Evolutionary conservation across 768 basidiomycete genomes (phyloP).

Genomic region (Pleurotus sapidus): DNA sequence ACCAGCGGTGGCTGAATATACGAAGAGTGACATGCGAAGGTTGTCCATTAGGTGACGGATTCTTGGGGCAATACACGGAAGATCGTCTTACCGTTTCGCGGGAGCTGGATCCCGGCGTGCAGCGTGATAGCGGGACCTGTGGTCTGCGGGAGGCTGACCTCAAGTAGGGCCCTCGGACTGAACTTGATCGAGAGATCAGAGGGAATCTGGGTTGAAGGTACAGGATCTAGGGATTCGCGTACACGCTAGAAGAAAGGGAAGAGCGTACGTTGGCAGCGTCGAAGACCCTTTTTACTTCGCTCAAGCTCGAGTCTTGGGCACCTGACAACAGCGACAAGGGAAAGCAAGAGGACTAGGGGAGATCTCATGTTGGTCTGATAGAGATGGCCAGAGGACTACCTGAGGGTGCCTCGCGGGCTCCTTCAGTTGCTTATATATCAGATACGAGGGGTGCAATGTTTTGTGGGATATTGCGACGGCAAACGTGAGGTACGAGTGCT

Average conservation of each 20-base stretch:
- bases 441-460: too few species aligned
- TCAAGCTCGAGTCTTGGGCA: constrained; percentile 27
- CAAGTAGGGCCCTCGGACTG: constrained; percentile 30
- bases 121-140: constrained; percentile 25
- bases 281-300: constrained; percentile 25
- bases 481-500: too few species aligned
- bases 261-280: constrained; percentile 23
- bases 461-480: too few species aligned
- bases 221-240: not conserved
- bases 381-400: too few species aligned
- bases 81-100: constrained; percentile 25
- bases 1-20: constrained; percentile 29
- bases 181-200: constrained; percentile 26
- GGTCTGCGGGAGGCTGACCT: constrained; percentile 31
- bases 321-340: constrained; percentile 8
- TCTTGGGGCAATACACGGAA: too few species aligned
- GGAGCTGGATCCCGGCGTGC: constrained; percentile 31
- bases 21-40: too few species aligned
- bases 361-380: not conserved
- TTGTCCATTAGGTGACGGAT: not conserved
- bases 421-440: too few species aligned
- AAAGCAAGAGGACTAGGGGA: not conserved
- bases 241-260: not conserved
- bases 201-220: constrained; percentile 24
- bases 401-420: too few species aligned